A percentile compares a stretch with the other conserved stretches of the same genome.
phyloP scores from a whole-genome alignment of 2,329 filamentous ascomycete genomes.

The Cladophialophora immunda region DNA sequence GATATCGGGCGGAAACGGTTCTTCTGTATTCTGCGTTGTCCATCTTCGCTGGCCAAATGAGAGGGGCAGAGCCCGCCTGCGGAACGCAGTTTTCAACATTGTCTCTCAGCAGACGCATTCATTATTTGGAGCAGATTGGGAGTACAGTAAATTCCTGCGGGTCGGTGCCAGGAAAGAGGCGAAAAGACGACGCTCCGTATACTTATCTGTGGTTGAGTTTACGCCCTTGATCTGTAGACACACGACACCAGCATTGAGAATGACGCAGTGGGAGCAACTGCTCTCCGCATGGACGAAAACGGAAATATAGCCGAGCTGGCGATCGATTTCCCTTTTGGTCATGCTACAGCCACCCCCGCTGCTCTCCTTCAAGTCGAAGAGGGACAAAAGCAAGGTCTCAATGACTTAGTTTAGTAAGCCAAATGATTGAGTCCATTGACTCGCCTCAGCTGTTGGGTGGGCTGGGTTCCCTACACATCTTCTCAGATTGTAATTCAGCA shows the following conservation, averaged over 20 bases:
- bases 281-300: not conserved
- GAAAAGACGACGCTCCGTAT: not conserved
- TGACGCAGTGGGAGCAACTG: not conserved
- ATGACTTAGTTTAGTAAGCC: too few relatives aligned
- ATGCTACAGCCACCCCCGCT: too few relatives aligned
- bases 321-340: not conserved
- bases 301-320: not conserved
- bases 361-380: too few relatives aligned
- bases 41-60: slow-evolving; percentile 27
- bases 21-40: slow-evolving; percentile 27
- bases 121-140: not conserved
- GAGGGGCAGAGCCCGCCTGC: slow-evolving; percentile 14
- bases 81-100: slow-evolving; percentile 30
- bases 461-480: not conserved
- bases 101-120: not conserved
- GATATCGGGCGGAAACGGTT: slow-evolving; percentile 35
- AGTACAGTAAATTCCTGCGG: too few relatives aligned
- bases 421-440: too few relatives aligned
- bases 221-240: not conserved
- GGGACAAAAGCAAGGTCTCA: too few relatives aligned
- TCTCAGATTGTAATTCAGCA: not conserved
- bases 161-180: not conserved
- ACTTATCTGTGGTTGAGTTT: not conserved
- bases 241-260: not conserved
- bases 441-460: too few relatives aligned